Evolutionary conservation across 768 basidiomycete genomes (phyloP).

Genomic region (Leccinum olivaceopallidum): DNA sequence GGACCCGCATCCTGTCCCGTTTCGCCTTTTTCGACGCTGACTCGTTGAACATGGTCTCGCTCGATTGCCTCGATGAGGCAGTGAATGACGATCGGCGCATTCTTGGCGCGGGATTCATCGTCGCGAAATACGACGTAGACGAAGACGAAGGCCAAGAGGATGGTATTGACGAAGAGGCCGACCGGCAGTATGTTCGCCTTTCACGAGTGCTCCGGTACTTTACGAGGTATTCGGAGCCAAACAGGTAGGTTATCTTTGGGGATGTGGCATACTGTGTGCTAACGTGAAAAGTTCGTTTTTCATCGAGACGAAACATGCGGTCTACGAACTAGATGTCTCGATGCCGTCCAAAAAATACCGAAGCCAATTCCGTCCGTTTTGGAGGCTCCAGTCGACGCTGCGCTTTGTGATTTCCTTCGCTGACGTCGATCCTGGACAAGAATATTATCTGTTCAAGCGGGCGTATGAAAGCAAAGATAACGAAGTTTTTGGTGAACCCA

Average conservation of each 20-base stretch:
- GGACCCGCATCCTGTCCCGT: constrained; percentile 52
- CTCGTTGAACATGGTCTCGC: constrained; percentile 43
- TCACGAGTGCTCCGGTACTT: constrained; percentile 48
- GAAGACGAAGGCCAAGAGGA: constrained; percentile 68
- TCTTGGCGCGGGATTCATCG: constrained; percentile 57
- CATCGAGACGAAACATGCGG: constrained; percentile 63
- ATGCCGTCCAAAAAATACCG: constrained; percentile 49
- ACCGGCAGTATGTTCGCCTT: constrained; percentile 44
- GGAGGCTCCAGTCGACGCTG: constrained; percentile 48
- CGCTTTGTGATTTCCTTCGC: constrained; percentile 45
- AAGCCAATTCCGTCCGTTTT: constrained; percentile 46
- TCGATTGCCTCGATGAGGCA: neutral
- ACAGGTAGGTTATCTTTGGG: constrained; percentile 46
- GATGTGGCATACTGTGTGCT: constrained; percentile 1
- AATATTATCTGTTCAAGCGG: constrained; percentile 37
- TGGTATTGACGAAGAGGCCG: constrained; percentile 35
- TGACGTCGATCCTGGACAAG: constrained; percentile 25
- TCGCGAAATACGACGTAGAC: constrained; percentile 47
- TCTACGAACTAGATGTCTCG: constrained; percentile 52
- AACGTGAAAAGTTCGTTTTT: constrained; percentile 52
- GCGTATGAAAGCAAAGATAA: constrained; percentile 24
- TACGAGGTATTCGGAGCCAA: constrained; percentile 49
- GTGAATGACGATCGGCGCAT: constrained; percentile 40
- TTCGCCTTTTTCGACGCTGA: constrained; percentile 63
- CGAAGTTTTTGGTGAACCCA: constrained; percentile 17